Evolutionary conservation across 345 rosid species (phyloP).

Genomic region (Aegle marmelos): DNA sequence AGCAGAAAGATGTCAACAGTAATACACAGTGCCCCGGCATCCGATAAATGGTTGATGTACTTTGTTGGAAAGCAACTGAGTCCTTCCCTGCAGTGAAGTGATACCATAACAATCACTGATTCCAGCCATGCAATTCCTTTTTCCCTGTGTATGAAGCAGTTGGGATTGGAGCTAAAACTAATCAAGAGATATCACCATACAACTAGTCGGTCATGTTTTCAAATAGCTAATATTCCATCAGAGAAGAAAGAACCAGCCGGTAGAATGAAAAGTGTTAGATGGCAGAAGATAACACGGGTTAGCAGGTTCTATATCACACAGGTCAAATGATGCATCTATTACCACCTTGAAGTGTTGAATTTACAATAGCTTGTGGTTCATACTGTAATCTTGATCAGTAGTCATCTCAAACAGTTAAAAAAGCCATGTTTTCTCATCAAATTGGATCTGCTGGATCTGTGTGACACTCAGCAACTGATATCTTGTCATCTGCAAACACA

Average conservation of each 20-base stretch:
- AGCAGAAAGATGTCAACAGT: background rate
- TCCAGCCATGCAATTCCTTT: slow-evolving; percentile 5
- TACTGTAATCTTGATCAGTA: background rate
- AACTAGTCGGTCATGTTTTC: slow-evolving; percentile 4
- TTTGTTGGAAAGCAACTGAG: background rate
- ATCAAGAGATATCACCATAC: slow-evolving; percentile 5
- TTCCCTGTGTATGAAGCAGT: background rate
- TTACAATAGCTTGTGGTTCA: slow-evolving; percentile 28
- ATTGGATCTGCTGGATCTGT: slow-evolving; percentile 18
- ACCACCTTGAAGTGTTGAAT: slow-evolving; percentile 30
- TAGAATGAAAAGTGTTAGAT: background rate
- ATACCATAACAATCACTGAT: background rate
- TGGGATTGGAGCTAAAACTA: slow-evolving; percentile 5
- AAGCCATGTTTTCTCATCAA: slow-evolving; percentile 17
- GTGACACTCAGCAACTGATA: slow-evolving; percentile 20
- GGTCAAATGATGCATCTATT: slow-evolving; percentile 28
- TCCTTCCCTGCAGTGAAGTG: slow-evolving; percentile 5
- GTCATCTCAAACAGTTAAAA: slow-evolving; percentile 16
- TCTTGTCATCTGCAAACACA: slow-evolving; percentile 35
- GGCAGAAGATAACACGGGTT: slow-evolving; percentile 26
- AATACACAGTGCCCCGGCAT: background rate
- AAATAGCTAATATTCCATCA: background rate
- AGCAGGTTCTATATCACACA: slow-evolving; percentile 25
- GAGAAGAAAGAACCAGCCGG: slow-evolving; percentile 6
- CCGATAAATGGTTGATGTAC: background rate